These are phyloP conservation scores for Musa balbisiana DNA, from an alignment of 202 grass and related monocot species.

Conservation along the genomic window DNA sequence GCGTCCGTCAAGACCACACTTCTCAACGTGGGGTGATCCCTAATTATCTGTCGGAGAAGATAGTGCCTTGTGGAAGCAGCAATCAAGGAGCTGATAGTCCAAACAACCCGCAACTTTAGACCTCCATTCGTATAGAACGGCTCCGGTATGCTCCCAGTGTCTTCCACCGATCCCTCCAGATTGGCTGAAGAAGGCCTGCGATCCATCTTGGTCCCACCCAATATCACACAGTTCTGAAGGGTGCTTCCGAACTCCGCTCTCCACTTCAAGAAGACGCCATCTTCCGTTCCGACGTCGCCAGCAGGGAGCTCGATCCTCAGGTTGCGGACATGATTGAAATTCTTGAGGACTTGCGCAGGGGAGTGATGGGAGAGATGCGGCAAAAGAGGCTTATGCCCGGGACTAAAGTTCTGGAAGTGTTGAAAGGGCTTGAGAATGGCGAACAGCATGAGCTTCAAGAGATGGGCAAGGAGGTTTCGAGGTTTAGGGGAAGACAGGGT, in stretches of 20 bases:
- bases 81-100: conserved; percentile 13
- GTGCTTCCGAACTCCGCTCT: conserved; percentile 10
- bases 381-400: not conserved
- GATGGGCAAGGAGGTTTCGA: not conserved
- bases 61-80: conserved; percentile 17
- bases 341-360: conserved; percentile 8
- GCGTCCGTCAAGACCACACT: conserved; percentile 2
- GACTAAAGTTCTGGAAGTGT: not conserved
- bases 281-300: conserved; percentile 2
- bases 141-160: conserved; percentile 6
- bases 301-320: conserved; percentile 4
- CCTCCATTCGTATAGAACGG: conserved; percentile 3
- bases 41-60: conserved; percentile 6
- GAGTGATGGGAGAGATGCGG: not conserved
- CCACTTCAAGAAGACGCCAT: conserved; percentile 10
- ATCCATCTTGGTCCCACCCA: conserved; percentile 5
- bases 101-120: not conserved
- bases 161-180: not conserved
- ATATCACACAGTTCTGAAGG: conserved; percentile 9
- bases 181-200: not conserved
- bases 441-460: conserved; percentile 4
- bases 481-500: not conserved
- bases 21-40: conserved; percentile 4
- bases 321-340: not conserved
- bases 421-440: conserved; percentile 3